Percentiles rank a stretch among this genome's conserved stretches.
These are phyloP conservation scores for Aquanectria penicillioides DNA, from an alignment of 2,329 filamentous ascomycete species.

Conservation along the genomic window DNA sequence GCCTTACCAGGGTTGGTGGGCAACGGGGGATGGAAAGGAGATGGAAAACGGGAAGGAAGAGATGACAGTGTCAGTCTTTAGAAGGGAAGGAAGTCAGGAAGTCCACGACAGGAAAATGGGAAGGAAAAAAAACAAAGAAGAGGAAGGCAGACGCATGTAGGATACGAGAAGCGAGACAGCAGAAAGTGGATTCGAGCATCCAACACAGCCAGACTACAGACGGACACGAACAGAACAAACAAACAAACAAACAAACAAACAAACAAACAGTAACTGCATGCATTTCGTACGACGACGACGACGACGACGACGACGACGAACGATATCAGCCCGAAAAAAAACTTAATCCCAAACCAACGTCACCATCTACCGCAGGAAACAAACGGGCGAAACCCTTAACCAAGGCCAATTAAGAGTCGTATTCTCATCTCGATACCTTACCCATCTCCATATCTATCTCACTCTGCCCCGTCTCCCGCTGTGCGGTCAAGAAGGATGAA, in stretches of 20 bases:
- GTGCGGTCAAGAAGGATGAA: neutral
- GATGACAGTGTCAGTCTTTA: neutral
- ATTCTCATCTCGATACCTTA: neutral
- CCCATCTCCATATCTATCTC: neutral
- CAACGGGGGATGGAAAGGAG: slow-evolving; percentile 13
- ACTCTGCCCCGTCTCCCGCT: neutral
- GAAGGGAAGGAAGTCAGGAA: neutral
- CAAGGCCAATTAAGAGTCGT: no score
- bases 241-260: no score
- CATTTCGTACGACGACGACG: neutral
- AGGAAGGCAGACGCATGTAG: neutral
- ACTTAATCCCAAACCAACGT: no score
- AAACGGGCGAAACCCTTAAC: no score
- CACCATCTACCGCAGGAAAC: no score
- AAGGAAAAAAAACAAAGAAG: neutral
- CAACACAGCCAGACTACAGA: neutral
- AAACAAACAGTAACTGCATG: neutral
- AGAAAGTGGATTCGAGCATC: slow-evolving; percentile 20
- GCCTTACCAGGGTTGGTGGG: slow-evolving; percentile 19
- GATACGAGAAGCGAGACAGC: slow-evolving; percentile 10
- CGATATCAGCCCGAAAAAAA: no score
- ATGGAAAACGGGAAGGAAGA: neutral
- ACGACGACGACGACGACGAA: no score
- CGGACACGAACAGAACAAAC: no score
- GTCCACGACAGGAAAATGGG: neutral